Evolutionary conservation across 108 stramenopile genomes (phyloP).

Genomic region (Mayamaea pseudoterrestris): DNA sequence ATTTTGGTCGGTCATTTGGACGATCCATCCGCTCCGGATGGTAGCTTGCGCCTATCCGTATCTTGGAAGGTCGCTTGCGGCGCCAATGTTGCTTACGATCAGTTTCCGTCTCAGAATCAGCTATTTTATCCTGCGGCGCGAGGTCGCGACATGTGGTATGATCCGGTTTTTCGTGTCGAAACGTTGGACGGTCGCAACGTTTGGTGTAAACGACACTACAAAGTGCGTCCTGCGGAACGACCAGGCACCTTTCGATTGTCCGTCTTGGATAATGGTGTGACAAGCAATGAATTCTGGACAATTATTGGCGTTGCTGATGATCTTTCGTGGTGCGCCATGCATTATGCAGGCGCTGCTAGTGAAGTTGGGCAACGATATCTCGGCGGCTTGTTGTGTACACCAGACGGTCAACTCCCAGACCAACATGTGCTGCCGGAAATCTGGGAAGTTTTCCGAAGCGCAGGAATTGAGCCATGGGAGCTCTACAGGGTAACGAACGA

Average conservation of each 20-base stretch:
- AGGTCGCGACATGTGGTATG: constrained; percentile 81
- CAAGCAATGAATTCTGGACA: constrained; percentile 85
- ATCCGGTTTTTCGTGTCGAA: constrained; percentile 92
- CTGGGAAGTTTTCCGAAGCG: constrained; percentile 36
- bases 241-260: constrained; percentile 62
- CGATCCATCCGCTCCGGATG: constrained; percentile 33
- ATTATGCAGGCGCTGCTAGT: constrained; percentile 88
- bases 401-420: constrained; percentile 71
- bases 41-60: constrained; percentile 27
- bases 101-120: constrained; percentile 91
- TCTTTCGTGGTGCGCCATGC: constrained; percentile 82
- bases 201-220: constrained; percentile 87
- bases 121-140: constrained; percentile 50
- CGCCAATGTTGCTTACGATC: constrained; percentile 92
- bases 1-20: constrained; percentile 87
- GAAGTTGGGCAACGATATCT: constrained; percentile 84
- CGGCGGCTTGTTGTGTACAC: constrained; percentile 82
- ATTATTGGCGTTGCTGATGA: constrained; percentile 87
- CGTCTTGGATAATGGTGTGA: constrained; percentile 89
- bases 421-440: constrained; percentile 29
- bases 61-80: constrained; percentile 90
- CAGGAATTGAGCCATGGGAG: constrained; percentile 85
- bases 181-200: constrained; percentile 86
- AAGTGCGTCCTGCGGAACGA: constrained; percentile 32
- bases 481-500: constrained; percentile 63